Conservation (phyloP, 768 basidiomycete species). For the Hypholoma fasciculare region DNA sequence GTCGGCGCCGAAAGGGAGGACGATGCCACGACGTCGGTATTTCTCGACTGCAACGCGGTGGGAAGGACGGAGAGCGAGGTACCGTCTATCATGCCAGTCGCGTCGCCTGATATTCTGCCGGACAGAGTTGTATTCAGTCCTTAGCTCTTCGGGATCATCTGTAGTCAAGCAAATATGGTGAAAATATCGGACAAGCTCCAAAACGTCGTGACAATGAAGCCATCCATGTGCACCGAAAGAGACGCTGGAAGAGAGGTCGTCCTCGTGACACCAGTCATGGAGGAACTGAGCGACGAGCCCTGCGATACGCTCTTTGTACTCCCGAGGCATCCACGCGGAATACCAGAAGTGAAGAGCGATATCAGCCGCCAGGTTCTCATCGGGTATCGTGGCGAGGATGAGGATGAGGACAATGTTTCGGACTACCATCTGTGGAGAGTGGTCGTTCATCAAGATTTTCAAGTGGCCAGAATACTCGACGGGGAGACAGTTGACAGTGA, state of each 20-base stretch:
- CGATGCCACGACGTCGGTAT: slow-evolving; percentile 38
- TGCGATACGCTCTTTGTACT: background rate
- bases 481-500: slow-evolving; percentile 43
- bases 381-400: slow-evolving; percentile 35
- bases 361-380: slow-evolving; percentile 37
- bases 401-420: slow-evolving; percentile 44
- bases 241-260: background rate
- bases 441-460: slow-evolving; percentile 43
- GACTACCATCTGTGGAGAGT: slow-evolving; percentile 23
- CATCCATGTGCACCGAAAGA: background rate
- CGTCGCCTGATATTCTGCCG: slow-evolving; percentile 33
- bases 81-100: slow-evolving; percentile 41
- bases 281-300: background rate
- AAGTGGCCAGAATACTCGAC: slow-evolving; percentile 37
- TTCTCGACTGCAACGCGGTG: slow-evolving; percentile 44
- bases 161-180: background rate
- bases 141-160: background rate
- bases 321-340: slow-evolving; percentile 25
- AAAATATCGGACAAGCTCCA: background rate
- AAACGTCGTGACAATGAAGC: background rate
- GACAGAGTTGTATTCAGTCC: slow-evolving; percentile 31
- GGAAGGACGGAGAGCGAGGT: slow-evolving; percentile 33
- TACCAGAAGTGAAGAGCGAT: slow-evolving; percentile 50
- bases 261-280: background rate
- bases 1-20: slow-evolving; percentile 49